Evolutionary conservation across 2,329 filamentous ascomycete species (phyloP).

Genomic region (Fusarium sp.): DNA sequence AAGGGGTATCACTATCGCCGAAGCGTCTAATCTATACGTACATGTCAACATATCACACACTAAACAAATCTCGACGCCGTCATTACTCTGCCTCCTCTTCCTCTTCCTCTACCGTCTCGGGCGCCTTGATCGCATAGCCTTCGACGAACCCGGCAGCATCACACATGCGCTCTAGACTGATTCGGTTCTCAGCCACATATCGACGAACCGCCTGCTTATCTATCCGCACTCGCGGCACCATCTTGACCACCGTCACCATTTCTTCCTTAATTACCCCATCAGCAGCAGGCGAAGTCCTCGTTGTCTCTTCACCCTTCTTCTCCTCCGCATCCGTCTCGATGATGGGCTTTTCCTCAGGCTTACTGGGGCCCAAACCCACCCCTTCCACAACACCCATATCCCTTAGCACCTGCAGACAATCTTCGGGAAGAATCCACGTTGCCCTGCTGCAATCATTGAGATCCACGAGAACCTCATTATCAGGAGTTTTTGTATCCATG

Average conservation of each 20-base stretch:
- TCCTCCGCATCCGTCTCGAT: conserved; percentile 32
- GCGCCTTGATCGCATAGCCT: conserved; percentile 66
- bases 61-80: not conserved
- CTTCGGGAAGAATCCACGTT: conserved; percentile 87
- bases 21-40: conserved; percentile 27
- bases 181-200: conserved; percentile 73
- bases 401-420: conserved; percentile 80
- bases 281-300: not conserved
- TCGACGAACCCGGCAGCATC: conserved; percentile 80
- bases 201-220: conserved; percentile 68
- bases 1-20: conserved; percentile 41
- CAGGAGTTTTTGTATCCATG: conserved; percentile 46
- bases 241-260: conserved; percentile 44
- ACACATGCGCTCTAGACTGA: conserved; percentile 74
- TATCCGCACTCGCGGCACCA: conserved; percentile 61
- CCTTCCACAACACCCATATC: conserved; percentile 81
- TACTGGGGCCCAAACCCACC: conserved; percentile 60
- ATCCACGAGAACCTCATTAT: conserved; percentile 64
- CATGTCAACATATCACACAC: conserved; percentile 2
- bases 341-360: conserved; percentile 39
- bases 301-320: conserved; percentile 37
- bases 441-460: conserved; percentile 77
- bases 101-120: conserved; percentile 50
- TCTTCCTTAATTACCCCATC: conserved; percentile 42
- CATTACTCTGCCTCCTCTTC: conserved; percentile 37